Conservation (phyloP, 495 filamentous ascomycete genomes). For the Articulospora tetracladia region DNA sequence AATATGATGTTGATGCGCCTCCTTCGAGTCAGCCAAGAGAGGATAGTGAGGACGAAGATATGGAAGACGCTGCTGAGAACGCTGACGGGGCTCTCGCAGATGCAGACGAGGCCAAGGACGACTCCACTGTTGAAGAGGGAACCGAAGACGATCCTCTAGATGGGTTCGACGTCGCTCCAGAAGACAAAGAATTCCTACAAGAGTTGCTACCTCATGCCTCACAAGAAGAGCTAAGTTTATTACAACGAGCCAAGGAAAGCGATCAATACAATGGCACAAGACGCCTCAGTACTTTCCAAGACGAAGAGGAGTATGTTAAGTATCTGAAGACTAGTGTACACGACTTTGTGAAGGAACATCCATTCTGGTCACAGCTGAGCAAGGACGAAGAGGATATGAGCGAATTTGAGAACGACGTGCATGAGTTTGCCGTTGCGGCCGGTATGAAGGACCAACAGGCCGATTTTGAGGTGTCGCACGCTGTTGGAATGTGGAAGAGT, state of each 20-base stretch:
- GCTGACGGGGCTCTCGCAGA: neutral
- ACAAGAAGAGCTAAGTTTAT: slow-evolving; percentile 1
- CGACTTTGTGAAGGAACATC: slow-evolving; percentile 5
- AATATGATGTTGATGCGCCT: neutral
- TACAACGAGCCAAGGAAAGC: slow-evolving; percentile 7
- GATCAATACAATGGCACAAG: neutral
- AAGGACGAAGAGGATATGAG: neutral
- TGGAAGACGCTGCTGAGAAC: neutral
- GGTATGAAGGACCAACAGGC: slow-evolving; percentile 14
- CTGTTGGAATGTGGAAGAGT: neutral
- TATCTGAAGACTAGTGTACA: neutral
- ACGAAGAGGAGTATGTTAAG: neutral
- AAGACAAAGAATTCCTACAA: slow-evolving; percentile 9
- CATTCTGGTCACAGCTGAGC: slow-evolving; percentile 1
- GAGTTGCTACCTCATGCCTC: slow-evolving; percentile 1
- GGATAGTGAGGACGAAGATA: slow-evolving; percentile 1
- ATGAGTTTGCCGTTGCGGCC: slow-evolving; percentile 19
- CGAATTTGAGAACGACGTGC: slow-evolving; percentile 24
- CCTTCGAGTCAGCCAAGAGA: slow-evolving; percentile 19
- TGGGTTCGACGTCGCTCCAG: slow-evolving; percentile 5
- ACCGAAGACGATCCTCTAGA: slow-evolving; percentile 1
- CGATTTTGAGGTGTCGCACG: neutral
- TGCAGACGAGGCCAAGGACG: neutral
- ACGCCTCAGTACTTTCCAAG: neutral
- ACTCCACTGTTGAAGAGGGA: neutral